Conservation (phyloP, 225 moss, liverwort and hornwort genomes). For the Thuidium tamariscinum region DNA sequence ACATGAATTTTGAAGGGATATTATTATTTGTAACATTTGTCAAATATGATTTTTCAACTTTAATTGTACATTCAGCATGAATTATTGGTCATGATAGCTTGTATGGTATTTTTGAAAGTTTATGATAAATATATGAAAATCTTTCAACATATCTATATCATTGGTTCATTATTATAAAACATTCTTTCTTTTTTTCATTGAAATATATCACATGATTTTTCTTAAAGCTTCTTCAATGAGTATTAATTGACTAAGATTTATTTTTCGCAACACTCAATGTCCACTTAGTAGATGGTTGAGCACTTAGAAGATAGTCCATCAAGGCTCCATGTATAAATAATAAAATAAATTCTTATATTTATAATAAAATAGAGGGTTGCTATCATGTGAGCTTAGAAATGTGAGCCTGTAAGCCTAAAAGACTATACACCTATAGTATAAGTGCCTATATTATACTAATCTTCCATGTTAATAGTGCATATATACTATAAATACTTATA, state of each 20-base stretch:
- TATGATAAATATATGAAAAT: not conserved
- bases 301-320: accelerated
- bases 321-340: not conserved
- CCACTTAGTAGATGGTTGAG: not conserved
- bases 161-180: not conserved
- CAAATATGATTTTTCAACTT: not conserved
- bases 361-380: too few species aligned
- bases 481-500: too few species aligned
- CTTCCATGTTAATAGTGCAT: too few species aligned
- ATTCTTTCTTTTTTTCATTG: not conserved
- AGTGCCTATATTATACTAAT: too few species aligned
- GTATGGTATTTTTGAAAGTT: not conserved
- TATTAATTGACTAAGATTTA: not conserved
- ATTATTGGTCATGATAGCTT: not conserved
- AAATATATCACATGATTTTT: not conserved
- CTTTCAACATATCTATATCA: not conserved
- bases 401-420: too few species aligned
- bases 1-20: not conserved
- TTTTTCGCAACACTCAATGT: not conserved
- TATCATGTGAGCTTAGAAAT: too few species aligned
- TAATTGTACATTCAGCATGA: not conserved
- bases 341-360: not conserved
- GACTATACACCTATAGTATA: too few species aligned
- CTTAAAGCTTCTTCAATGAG: not conserved
- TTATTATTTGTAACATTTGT: not conserved